Conservation (phyloP, 345 rosid genomes). For the Rhodamnia argentea region DNA sequence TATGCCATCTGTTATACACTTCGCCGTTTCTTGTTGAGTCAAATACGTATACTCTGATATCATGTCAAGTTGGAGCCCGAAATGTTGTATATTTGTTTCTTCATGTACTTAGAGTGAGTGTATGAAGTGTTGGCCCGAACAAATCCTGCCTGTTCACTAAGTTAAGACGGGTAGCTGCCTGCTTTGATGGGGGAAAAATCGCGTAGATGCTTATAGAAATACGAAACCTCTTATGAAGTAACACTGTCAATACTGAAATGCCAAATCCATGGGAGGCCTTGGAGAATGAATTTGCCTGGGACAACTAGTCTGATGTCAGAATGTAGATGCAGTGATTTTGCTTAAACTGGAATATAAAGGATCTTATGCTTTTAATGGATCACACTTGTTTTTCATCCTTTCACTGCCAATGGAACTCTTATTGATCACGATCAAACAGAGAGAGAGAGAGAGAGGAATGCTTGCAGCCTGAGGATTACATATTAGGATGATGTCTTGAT, state of each 20-base stretch:
- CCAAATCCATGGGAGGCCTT: not conserved
- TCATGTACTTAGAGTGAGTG: not conserved
- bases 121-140: not conserved
- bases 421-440: not conserved
- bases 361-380: not conserved
- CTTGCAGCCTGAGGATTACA: not conserved
- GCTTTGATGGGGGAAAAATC: not conserved
- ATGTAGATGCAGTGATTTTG: not conserved
- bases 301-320: not conserved
- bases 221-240: not conserved
- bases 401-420: not conserved
- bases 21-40: not conserved
- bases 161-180: not conserved
- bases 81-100: not conserved
- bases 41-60: not conserved
- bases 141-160: not conserved
- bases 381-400: not conserved
- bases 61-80: not conserved
- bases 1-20: not conserved
- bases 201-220: not conserved
- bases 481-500: not conserved
- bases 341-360: not conserved
- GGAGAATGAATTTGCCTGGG: not conserved
- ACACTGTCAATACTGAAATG: not conserved
- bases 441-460: not conserved